Evolutionary conservation across 2,329 filamentous ascomycete genomes (phyloP).

Genomic region (Samsoniella hepiali): DNA sequence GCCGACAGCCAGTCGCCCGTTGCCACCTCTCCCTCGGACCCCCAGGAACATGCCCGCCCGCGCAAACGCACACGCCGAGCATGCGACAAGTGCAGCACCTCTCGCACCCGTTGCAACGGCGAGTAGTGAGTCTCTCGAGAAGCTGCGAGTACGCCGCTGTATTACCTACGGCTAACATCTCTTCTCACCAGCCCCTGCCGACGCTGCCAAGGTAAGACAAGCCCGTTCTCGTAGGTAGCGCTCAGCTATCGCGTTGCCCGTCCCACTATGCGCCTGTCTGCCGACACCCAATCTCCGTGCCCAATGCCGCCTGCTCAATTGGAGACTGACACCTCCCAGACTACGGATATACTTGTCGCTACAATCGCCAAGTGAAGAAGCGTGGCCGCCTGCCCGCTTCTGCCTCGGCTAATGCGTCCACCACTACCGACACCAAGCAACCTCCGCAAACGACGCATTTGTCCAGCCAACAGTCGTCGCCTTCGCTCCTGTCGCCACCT

Average conservation of each 20-base stretch:
- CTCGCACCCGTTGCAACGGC: constrained; percentile 43
- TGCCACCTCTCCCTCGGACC: constrained; percentile 11
- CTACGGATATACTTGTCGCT: constrained; percentile 37
- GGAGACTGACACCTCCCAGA: constrained; percentile 25
- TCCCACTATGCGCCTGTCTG: background rate
- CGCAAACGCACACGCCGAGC: constrained; percentile 30
- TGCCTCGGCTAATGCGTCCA: background rate
- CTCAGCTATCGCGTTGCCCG: background rate
- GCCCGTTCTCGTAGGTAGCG: background rate
- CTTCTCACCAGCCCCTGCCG: constrained; percentile 27
- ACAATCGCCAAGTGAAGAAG: constrained; percentile 37
- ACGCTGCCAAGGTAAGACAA: constrained; percentile 35
- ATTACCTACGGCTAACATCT: background rate
- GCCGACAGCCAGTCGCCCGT: constrained; percentile 22
- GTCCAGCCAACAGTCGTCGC: background rate
- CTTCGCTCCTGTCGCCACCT: constrained; percentile 7
- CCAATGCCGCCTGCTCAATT: background rate
- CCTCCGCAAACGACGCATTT: background rate
- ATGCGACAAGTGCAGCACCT: constrained; percentile 36
- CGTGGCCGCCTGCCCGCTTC: constrained; percentile 34
- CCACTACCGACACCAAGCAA: background rate
- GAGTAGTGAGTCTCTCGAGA: constrained; percentile 34
- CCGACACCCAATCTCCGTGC: background rate
- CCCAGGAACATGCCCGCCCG: constrained; percentile 25
- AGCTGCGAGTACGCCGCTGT: background rate